phyloP scores from a whole-genome alignment of 257 asterid species.

The Plantago ovata region DNA sequence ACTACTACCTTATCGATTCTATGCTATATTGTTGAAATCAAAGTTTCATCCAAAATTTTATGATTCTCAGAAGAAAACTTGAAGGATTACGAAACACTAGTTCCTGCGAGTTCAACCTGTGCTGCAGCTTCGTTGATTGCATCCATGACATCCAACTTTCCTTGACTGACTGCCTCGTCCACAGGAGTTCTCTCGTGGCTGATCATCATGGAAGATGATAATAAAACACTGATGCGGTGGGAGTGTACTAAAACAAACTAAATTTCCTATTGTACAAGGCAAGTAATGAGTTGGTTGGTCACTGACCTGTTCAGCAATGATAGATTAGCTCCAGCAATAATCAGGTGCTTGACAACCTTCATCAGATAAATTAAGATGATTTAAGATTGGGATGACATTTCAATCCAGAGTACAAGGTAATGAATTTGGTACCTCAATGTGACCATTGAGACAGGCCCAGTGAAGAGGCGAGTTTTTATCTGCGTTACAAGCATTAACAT shows the following conservation, averaged over 20 bases:
- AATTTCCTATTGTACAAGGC: background rate
- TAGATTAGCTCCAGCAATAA: constrained; percentile 75
- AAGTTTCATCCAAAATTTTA: background rate
- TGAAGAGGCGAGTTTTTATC: constrained; percentile 94
- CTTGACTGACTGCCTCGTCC: constrained; percentile 73
- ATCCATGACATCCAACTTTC: constrained; percentile 64
- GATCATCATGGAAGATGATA: constrained; percentile 18
- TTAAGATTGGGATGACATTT: background rate
- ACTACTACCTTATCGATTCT: too few species aligned
- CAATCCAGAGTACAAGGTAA: background rate
- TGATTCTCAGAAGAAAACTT: background rate
- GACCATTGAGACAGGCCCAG: constrained; percentile 95
- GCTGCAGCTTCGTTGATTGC: constrained; percentile 69
- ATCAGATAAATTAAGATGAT: constrained; percentile 6
- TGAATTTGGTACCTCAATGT: constrained; percentile 53
- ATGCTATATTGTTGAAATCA: too few species aligned
- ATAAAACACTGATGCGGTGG: too few species aligned
- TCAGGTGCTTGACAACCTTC: constrained; percentile 70
- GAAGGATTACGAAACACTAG: constrained; percentile 39
- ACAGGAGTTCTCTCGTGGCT: constrained; percentile 90
- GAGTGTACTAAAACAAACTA: background rate
- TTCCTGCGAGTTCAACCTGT: constrained; percentile 54
- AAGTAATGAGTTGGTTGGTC: background rate
- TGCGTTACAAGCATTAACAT: constrained; percentile 67
- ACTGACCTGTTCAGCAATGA: constrained; percentile 67